Percentiles rank a stretch among this genome's conserved stretches.
Conservation (phyloP, 2,329 filamentous ascomycete genomes). For the Aspergillus hortae region DNA sequence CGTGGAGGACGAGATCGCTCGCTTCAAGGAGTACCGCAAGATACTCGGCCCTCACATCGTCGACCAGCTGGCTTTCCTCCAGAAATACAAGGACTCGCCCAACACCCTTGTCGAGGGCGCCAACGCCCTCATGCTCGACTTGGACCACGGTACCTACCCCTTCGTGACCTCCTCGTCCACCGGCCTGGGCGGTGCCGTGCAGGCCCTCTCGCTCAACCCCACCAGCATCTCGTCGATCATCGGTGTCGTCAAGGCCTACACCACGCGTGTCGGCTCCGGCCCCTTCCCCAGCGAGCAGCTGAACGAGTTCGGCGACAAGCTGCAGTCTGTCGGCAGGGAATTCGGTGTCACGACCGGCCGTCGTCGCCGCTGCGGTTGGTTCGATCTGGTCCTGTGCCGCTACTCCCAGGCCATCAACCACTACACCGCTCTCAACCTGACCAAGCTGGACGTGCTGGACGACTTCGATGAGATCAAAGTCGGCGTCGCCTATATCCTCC, state of each 20-base stretch:
- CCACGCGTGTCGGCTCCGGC: slow-evolving; percentile 57
- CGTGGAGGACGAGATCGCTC: slow-evolving; percentile 56
- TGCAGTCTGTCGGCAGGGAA: slow-evolving; percentile 55
- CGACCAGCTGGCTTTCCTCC: slow-evolving; percentile 50
- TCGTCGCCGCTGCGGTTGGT: slow-evolving; percentile 61
- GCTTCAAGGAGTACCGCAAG: slow-evolving; percentile 49
- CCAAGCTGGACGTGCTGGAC: slow-evolving; percentile 63
- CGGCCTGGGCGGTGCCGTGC: slow-evolving; percentile 50
- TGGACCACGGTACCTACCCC: slow-evolving; percentile 52
- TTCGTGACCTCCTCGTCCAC: slow-evolving; percentile 48
- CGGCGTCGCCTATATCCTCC: slow-evolving; percentile 54
- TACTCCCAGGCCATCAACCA: slow-evolving; percentile 57
- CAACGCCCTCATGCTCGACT: slow-evolving; percentile 61
- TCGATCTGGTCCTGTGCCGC: slow-evolving; percentile 62
- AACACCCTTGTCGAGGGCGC: slow-evolving; percentile 62
- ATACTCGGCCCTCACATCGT: slow-evolving; percentile 37
- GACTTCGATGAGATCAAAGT: slow-evolving; percentile 62
- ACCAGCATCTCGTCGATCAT: slow-evolving; percentile 56
- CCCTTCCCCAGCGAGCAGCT: slow-evolving; percentile 63
- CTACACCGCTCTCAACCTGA: slow-evolving; percentile 58
- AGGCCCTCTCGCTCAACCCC: slow-evolving; percentile 57
- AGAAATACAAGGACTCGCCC: slow-evolving; percentile 51
- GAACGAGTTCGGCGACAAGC: slow-evolving; percentile 54
- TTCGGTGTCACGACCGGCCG: slow-evolving; percentile 58
- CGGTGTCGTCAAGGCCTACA: slow-evolving; percentile 65